Percentiles rank a stretch among this genome's conserved stretches.
Conservation (phyloP, 2,329 filamentous ascomycete species). For the Aureobasidium musti region DNA sequence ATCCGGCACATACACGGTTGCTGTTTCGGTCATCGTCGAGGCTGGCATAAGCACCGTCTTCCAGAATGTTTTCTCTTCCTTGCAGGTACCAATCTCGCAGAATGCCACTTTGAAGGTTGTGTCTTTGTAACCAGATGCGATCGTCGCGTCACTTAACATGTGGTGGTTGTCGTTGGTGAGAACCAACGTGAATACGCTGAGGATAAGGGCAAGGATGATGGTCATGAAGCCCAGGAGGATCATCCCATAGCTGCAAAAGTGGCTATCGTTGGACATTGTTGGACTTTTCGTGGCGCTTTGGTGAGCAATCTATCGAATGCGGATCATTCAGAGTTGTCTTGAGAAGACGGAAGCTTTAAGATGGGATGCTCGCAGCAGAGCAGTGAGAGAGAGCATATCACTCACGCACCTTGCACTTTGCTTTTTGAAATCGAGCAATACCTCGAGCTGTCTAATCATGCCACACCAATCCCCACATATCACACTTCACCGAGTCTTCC, state of each 20-base stretch:
- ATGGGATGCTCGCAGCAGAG: neutral
- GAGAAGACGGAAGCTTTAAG: too few relatives aligned
- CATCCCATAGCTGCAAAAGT: neutral
- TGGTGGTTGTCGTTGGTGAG: slow-evolving; percentile 2
- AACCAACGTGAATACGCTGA: neutral
- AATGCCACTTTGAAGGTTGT: neutral
- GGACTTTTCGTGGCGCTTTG: neutral
- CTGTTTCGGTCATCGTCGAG: neutral
- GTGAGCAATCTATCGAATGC: neutral
- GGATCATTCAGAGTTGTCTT: neutral
- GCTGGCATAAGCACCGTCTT: neutral
- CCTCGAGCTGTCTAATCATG: neutral
- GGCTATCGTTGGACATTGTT: neutral
- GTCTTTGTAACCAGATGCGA: neutral
- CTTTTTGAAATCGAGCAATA: neutral
- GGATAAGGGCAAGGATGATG: neutral
- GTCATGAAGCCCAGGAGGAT: neutral
- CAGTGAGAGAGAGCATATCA: neutral
- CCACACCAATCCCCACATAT: slow-evolving; percentile 2
- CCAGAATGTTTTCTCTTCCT: neutral
- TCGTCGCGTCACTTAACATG: neutral
- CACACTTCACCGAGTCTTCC: neutral
- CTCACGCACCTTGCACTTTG: neutral
- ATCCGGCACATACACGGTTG: neutral
- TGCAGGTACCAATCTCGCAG: neutral